phyloP scores from a whole-genome alignment of 176 grass and related monocot species.

The Urochloa ruziziensis region DNA sequence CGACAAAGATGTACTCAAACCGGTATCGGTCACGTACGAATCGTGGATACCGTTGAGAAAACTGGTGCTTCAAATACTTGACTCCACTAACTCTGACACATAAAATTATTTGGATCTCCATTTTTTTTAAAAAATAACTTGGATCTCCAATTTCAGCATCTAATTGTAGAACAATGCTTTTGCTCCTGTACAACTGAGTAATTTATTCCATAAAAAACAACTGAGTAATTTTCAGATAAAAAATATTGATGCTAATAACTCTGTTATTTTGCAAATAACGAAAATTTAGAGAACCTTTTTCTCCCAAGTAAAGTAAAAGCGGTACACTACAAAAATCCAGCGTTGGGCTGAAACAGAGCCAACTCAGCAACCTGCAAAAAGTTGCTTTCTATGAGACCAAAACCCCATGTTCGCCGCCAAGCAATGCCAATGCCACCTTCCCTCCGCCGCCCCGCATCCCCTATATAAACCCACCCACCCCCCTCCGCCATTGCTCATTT shows the following conservation, averaged over 20 bases:
- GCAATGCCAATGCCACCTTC: background rate
- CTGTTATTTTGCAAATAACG: background rate
- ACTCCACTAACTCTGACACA: background rate
- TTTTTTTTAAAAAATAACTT: background rate
- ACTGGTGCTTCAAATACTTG: background rate
- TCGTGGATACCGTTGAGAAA: no score
- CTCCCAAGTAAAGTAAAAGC: background rate
- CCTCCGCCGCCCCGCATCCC: background rate
- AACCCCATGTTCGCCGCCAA: slow-evolving; percentile 38
- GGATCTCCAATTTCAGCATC: background rate
- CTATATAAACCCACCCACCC: slow-evolving; percentile 50
- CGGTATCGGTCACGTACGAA: background rate
- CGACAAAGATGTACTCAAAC: background rate
- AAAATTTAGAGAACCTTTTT: background rate
- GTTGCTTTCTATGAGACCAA: background rate
- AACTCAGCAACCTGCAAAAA: slow-evolving; percentile 23
- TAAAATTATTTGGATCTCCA: background rate
- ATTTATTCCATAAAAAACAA: no score
- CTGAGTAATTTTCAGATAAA: background rate
- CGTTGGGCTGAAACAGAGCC: background rate
- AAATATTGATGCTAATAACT: background rate
- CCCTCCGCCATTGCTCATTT: slow-evolving; percentile 32
- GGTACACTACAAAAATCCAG: background rate
- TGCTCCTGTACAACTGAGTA: no score
- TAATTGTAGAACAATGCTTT: background rate